Percentiles rank a stretch among this genome's conserved stretches.
These are phyloP conservation scores for Salix suchowensis DNA, from an alignment of 345 rosid genomes.

Conservation along the genomic window DNA sequence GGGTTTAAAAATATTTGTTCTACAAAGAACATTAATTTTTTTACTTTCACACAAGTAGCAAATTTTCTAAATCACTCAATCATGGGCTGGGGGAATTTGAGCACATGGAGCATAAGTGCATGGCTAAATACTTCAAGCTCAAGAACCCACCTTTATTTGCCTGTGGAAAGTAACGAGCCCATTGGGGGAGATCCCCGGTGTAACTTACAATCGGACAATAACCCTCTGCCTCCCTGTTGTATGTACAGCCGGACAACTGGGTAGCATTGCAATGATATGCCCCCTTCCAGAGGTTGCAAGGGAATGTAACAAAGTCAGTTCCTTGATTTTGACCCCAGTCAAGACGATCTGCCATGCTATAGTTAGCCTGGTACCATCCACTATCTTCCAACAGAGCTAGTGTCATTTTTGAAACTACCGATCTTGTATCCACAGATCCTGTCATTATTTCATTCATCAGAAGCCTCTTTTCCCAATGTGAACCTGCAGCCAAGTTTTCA, in stretches of 20 bases:
- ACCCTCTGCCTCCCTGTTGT: slow-evolving; percentile 98
- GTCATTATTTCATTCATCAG: slow-evolving; percentile 99
- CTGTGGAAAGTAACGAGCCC: slow-evolving; percentile 98
- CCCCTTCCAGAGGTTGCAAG: slow-evolving; percentile 96
- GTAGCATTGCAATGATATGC: slow-evolving; percentile 93
- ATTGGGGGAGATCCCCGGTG: slow-evolving; percentile 85
- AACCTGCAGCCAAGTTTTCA: slow-evolving; percentile 45
- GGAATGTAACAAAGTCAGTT: slow-evolving; percentile 80
- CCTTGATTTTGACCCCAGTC: slow-evolving; percentile 99
- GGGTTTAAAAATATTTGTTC: not conserved
- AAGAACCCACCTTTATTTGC: slow-evolving; percentile 72
- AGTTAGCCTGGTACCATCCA: slow-evolving; percentile 98
- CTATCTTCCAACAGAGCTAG: slow-evolving; percentile 94
- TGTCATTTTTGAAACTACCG: slow-evolving; percentile 98
- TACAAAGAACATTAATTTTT: not conserved
- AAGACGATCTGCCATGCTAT: slow-evolving; percentile 93
- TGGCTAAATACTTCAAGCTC: not conserved
- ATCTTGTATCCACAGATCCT: slow-evolving; percentile 96
- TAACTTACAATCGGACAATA: slow-evolving; percentile 95
- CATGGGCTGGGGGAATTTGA: not conserved
- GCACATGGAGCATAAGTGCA: not conserved
- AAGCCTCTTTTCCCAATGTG: slow-evolving; percentile 99
- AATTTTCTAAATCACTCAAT: not conserved
- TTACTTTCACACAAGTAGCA: not conserved
- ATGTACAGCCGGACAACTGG: slow-evolving; percentile 93